phyloP scores from a whole-genome alignment of 176 grass and related monocot genomes.

The Hyparrhenia diplandra region DNA sequence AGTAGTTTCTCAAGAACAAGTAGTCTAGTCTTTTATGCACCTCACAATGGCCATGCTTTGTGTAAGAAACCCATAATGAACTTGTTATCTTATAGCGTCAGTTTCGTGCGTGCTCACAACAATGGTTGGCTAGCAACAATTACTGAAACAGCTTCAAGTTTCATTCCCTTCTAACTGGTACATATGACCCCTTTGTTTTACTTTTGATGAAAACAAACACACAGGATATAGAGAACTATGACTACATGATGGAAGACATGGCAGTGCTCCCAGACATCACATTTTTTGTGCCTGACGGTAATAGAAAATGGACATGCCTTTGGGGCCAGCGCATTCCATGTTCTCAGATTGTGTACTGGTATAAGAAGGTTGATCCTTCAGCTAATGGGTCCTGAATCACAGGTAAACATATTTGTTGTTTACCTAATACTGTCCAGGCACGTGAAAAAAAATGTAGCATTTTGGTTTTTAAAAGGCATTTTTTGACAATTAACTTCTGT shows the following conservation, averaged over 20 bases:
- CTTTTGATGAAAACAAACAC: not conserved
- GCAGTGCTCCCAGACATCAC: not conserved
- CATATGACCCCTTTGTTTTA: not conserved
- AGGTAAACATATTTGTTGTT: not conserved
- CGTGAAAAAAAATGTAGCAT: too few relatives aligned
- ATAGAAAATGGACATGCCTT: not conserved
- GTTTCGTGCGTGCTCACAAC: not conserved
- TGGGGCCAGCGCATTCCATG: not conserved
- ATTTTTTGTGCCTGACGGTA: not conserved
- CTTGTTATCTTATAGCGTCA: too few relatives aligned
- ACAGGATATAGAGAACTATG: not conserved
- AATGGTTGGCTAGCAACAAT: not conserved
- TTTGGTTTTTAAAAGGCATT: too few relatives aligned
- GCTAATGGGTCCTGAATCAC: not conserved
- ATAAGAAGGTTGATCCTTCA: not conserved
- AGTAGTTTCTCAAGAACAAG: too few relatives aligned
- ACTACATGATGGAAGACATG: not conserved
- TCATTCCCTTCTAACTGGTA: not conserved
- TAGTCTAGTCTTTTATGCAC: not conserved
- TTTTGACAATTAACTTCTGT: too few relatives aligned
- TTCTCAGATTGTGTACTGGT: not conserved
- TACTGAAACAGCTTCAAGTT: not conserved
- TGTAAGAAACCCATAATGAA: too few relatives aligned
- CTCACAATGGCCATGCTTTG: not conserved
- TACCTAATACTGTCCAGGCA: not conserved